These are phyloP conservation scores for Dacryopinax spathularia DNA, from an alignment of 768 basidiomycete species.

Conservation along the genomic window DNA sequence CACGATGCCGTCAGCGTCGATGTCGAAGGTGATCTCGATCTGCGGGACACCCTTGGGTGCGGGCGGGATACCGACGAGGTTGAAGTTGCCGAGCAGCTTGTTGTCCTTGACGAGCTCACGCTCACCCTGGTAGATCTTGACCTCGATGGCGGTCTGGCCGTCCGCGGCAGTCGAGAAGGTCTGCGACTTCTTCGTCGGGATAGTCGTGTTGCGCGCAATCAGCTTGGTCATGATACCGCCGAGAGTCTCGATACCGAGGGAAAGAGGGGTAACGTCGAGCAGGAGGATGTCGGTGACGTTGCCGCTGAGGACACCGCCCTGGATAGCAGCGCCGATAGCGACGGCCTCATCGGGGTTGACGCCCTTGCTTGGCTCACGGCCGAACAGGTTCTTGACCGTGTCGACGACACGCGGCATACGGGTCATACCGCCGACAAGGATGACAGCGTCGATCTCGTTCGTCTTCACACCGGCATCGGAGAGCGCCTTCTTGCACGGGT, in stretches of 20 bases:
- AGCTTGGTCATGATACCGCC: slow-evolving; percentile 99
- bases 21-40: slow-evolving; percentile 87
- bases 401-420: slow-evolving; percentile 94
- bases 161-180: slow-evolving; percentile 98
- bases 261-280: slow-evolving; percentile 90
- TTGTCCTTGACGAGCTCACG: slow-evolving; percentile 97
- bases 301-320: slow-evolving; percentile 93
- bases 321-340: slow-evolving; percentile 94
- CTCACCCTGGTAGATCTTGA: slow-evolving; percentile 99
- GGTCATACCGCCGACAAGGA: slow-evolving; percentile 96
- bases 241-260: slow-evolving; percentile 92
- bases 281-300: slow-evolving; percentile 92
- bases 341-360: slow-evolving; percentile 99
- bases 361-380: slow-evolving; percentile 93
- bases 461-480: slow-evolving; percentile 84
- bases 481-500: slow-evolving; percentile 97
- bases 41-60: slow-evolving; percentile 72
- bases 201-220: slow-evolving; percentile 95
- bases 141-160: slow-evolving; percentile 98
- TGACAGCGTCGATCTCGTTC: slow-evolving; percentile 87
- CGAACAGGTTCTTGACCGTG: slow-evolving; percentile 86
- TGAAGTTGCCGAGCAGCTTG: slow-evolving; percentile 98
- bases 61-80: slow-evolving; percentile 92
- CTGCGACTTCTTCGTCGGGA: slow-evolving; percentile 99
- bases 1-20: slow-evolving; percentile 95